These are phyloP conservation scores for Clarireedia paspali DNA, from an alignment of 2,329 filamentous ascomycete genomes.

Conservation along the genomic window DNA sequence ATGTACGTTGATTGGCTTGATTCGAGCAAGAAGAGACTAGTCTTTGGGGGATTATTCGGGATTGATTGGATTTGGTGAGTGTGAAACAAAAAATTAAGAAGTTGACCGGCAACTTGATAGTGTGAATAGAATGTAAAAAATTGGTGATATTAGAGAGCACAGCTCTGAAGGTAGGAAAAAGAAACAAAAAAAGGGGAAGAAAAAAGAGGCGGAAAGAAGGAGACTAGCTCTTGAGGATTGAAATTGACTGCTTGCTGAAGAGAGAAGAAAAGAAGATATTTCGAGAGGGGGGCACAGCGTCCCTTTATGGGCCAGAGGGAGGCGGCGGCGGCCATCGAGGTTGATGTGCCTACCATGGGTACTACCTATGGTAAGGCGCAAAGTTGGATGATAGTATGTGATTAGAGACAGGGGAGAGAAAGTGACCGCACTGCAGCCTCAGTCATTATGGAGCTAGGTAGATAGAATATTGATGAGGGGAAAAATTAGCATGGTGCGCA, in stretches of 20 bases:
- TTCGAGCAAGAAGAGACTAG: conserved; percentile 35
- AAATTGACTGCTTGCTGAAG: conserved; percentile 58
- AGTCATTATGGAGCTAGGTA: no score
- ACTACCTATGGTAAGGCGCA: conserved; percentile 4
- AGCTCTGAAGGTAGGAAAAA: conserved; percentile 40
- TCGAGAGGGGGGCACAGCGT: conserved; percentile 17
- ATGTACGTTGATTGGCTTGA: conserved; percentile 23
- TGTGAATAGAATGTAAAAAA: conserved; percentile 28
- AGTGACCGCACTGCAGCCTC: background rate
- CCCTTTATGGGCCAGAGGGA: conserved; percentile 23
- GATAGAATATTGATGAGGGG: conserved; percentile 1
- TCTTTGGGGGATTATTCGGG: conserved; percentile 14
- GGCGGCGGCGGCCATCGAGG: background rate
- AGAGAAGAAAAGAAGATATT: conserved; percentile 28
- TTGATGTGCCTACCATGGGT: background rate
- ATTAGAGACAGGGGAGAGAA: background rate
- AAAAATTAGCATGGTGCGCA: background rate
- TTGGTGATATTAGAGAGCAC: conserved; percentile 41
- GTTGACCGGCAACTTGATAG: conserved; percentile 44
- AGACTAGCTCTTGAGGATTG: conserved; percentile 41
- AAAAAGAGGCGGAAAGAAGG: conserved; percentile 33
- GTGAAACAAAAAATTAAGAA: conserved; percentile 49
- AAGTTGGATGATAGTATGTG: background rate
- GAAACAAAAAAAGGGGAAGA: conserved; percentile 29
- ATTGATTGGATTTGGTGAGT: conserved; percentile 27